Evolutionary conservation across 305 asterid genomes (phyloP).

Genomic region (Fraxinus platypoda): DNA sequence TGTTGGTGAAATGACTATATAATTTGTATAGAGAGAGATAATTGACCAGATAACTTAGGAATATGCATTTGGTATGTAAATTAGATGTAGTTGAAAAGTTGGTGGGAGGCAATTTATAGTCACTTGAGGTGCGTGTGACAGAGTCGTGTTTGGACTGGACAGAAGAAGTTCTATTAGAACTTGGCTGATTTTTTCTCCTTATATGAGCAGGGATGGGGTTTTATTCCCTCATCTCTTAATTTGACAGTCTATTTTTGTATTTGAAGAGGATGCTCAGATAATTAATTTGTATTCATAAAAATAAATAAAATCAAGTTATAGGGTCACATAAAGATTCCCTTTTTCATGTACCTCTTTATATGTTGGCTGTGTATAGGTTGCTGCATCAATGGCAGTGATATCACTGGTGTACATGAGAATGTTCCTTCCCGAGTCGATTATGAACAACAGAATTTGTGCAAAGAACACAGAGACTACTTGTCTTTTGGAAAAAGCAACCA

Average conservation of each 20-base stretch:
- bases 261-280: neutral
- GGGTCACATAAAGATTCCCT: neutral
- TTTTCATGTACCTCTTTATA: neutral
- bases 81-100: neutral
- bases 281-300: neutral
- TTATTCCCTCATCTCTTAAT: neutral
- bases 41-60: neutral
- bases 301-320: neutral
- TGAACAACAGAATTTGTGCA: conserved; percentile 6
- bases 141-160: neutral
- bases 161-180: neutral
- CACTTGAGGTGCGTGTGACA: neutral
- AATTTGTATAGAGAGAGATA: neutral
- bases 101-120: neutral
- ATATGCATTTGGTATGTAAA: neutral
- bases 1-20: neutral
- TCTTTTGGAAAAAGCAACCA: conserved; percentile 62
- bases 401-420: conserved; percentile 72
- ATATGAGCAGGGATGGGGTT: neutral
- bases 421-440: conserved; percentile 64
- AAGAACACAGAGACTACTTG: conserved; percentile 52
- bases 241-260: neutral
- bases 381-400: conserved; percentile 60
- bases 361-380: conserved; percentile 43
- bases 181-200: neutral